Evolutionary conservation across 176 grass and related monocot genomes (phyloP).

Genomic region (Elymus sibiricus): DNA sequence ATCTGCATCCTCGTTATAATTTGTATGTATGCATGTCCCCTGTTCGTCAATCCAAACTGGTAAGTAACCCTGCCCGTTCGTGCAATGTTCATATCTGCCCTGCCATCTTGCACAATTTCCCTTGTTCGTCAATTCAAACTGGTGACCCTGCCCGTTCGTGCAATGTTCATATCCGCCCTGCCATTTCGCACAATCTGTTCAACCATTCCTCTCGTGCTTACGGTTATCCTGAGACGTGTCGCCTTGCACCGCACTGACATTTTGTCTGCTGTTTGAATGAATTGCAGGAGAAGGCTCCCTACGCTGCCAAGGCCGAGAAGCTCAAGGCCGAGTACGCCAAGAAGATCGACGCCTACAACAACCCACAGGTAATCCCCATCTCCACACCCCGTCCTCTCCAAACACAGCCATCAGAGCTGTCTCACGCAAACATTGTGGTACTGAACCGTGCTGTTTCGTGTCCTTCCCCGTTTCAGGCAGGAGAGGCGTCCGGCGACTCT

Average conservation of each 20-base stretch:
- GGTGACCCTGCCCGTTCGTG: no score
- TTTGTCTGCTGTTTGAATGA: neutral
- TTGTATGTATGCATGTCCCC: no score
- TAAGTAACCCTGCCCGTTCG: no score
- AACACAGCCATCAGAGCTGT: neutral
- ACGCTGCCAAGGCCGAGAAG: slow-evolving; percentile 71
- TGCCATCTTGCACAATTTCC: no score
- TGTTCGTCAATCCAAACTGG: neutral
- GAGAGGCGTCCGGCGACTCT: slow-evolving; percentile 49
- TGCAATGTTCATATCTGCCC: neutral
- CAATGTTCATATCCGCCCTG: neutral
- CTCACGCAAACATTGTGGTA: neutral
- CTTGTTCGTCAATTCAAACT: neutral
- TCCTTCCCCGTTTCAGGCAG: neutral
- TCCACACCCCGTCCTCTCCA: no score
- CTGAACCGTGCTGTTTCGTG: neutral
- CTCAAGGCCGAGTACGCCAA: slow-evolving; percentile 80
- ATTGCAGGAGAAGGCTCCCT: slow-evolving; percentile 80
- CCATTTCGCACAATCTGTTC: neutral
- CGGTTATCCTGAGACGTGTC: neutral
- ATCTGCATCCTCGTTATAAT: no score
- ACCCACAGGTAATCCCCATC: slow-evolving; percentile 32
- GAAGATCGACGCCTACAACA: slow-evolving; percentile 76
- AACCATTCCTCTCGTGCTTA: neutral
- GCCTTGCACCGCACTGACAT: neutral